phyloP scores from a whole-genome alignment of 192 early-diverging fungal genomes.

The Piromyces finnis region DNA sequence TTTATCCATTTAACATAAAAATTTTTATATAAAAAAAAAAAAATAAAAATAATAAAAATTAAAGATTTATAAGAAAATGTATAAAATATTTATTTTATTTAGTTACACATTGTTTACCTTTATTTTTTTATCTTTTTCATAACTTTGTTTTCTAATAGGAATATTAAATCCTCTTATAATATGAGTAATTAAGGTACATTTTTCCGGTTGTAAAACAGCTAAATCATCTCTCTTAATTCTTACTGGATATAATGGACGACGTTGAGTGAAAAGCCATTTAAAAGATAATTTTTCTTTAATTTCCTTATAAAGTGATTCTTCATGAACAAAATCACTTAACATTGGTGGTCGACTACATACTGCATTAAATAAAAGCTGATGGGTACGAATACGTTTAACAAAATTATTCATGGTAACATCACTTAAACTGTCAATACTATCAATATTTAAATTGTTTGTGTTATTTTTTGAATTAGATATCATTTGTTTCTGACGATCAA shows the following conservation, averaged over 20 bases:
- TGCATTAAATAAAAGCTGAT: constrained; percentile 19
- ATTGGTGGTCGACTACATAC: constrained; percentile 9
- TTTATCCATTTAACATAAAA: no score
- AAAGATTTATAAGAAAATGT: constrained; percentile 1
- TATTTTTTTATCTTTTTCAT: constrained; percentile 1
- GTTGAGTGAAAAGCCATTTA: constrained; percentile 10
- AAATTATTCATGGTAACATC: not conserved
- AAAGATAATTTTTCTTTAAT: constrained; percentile 6
- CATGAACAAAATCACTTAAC: constrained; percentile 23
- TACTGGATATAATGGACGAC: constrained; percentile 22
- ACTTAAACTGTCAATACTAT: not conserved
- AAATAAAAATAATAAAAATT: constrained; percentile 2
- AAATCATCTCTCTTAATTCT: constrained; percentile 7
- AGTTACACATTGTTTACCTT: not conserved
- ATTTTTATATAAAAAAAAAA: not conserved
- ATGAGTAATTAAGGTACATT: constrained; percentile 22
- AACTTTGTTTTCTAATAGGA: constrained; percentile 13
- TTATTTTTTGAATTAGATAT: not conserved
- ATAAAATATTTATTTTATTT: not conserved
- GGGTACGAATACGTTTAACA: constrained; percentile 22
- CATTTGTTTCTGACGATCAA: not conserved
- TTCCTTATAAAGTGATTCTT: constrained; percentile 13
- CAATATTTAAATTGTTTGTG: not conserved
- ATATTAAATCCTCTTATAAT: constrained; percentile 19
- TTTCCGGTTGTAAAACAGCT: constrained; percentile 9